These are phyloP conservation scores for Aspergillus ibericus DNA, from an alignment of 2,329 filamentous ascomycete genomes.

Conservation along the genomic window DNA sequence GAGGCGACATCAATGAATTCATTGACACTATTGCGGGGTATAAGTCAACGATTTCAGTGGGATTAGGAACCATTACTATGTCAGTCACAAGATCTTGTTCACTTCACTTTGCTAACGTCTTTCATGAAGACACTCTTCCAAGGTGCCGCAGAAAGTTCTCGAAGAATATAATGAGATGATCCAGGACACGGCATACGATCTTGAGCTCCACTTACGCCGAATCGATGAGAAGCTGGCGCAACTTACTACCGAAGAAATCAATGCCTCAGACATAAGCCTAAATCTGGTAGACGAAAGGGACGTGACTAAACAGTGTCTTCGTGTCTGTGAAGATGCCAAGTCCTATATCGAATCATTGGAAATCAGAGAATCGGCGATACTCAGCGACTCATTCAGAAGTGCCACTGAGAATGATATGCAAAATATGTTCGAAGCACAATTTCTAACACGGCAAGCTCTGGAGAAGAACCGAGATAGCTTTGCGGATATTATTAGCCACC, in stretches of 20 bases:
- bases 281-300: slow-evolving; percentile 40
- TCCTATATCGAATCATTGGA: slow-evolving; percentile 28
- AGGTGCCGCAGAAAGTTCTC: slow-evolving; percentile 30
- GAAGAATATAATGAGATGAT: slow-evolving; percentile 43
- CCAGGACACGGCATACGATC: slow-evolving; percentile 36
- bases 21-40: slow-evolving; percentile 42
- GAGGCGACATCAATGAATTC: slow-evolving; percentile 43
- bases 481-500: slow-evolving; percentile 31
- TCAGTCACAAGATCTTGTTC: slow-evolving; percentile 23
- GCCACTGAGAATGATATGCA: slow-evolving; percentile 11
- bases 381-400: background rate
- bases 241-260: slow-evolving; percentile 17
- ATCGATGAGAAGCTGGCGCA: slow-evolving; percentile 39
- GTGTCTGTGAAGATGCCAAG: slow-evolving; percentile 41
- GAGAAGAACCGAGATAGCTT: slow-evolving; percentile 34
- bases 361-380: background rate
- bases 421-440: slow-evolving; percentile 34
- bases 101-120: slow-evolving; percentile 21
- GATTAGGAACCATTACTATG: slow-evolving; percentile 40
- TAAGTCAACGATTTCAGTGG: slow-evolving; percentile 43
- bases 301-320: slow-evolving; percentile 42
- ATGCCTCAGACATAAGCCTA: slow-evolving; percentile 21
- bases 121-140: slow-evolving; percentile 32
- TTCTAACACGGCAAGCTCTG: slow-evolving; percentile 32
- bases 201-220: slow-evolving; percentile 36